phyloP scores from a whole-genome alignment of 306 rosid genomes.

The Delonix regia region DNA sequence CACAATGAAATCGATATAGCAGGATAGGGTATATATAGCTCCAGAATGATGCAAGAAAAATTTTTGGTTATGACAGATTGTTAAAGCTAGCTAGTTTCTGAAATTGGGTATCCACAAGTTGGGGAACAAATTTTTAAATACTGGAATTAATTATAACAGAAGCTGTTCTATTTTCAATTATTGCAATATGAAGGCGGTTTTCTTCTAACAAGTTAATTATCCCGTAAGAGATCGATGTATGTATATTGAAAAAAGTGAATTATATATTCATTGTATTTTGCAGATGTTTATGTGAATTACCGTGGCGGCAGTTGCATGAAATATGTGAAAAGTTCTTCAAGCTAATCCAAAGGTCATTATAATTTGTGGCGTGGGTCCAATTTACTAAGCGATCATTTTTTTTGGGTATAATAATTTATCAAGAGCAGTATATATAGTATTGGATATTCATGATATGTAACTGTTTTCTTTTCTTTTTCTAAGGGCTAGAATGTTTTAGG shows the following conservation, averaged over 20 bases:
- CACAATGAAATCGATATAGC: no score
- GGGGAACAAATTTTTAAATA: no score
- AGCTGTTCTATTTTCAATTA: neutral
- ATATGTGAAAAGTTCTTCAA: neutral
- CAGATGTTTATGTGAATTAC: neutral
- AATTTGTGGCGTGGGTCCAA: slow-evolving; percentile 36
- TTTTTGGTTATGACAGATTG: neutral
- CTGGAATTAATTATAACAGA: neutral
- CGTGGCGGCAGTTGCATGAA: neutral
- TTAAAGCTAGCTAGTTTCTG: neutral
- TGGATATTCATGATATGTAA: no score
- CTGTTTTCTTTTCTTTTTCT: no score
- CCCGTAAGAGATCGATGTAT: neutral
- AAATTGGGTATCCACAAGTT: neutral
- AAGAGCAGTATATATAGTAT: no score
- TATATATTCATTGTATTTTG: neutral
- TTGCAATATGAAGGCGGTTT: neutral
- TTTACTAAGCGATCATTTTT: no score
- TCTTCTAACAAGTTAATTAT: neutral
- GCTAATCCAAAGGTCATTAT: neutral
- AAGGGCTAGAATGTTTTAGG: no score
- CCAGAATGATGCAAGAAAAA: neutral
- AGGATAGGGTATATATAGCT: neutral
- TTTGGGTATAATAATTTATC: no score
- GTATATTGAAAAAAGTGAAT: neutral